Base-by-base conservation (phyloP, 331 rosid species). In the Malus hybrid region DNA sequence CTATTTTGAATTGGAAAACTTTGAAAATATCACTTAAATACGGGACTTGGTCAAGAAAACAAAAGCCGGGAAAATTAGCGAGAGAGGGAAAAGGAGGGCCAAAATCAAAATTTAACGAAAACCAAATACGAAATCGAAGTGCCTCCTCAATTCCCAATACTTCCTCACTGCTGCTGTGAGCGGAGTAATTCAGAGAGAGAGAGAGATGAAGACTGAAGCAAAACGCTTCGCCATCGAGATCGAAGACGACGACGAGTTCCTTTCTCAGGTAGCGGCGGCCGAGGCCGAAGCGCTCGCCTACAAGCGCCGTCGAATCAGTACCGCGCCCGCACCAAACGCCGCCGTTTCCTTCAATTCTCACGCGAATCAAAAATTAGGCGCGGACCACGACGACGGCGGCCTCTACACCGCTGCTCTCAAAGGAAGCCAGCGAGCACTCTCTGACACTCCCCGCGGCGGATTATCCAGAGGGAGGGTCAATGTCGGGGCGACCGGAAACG, bases 361-460 rank as follows among this genome's bases (percentile, higher is more conserved):
- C 11, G 31, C 42, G 60, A 32, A 31, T 64, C 7, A 20, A 10
- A 75, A 18, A 31, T 48, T 22, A n/a, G 42, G n/a, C 28, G 14
- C 27, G 7, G 27, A 18, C 16, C 39, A 22, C 7, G 67, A 36
- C 3, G 59, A 2, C 14, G 80, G 70, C 16, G 88, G 79, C 5
- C 15, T 77, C 19, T 88, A 88, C 82, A 74, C 55, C 9, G 89
- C 89, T 2, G 85, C 89, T 19, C 80, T 83, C 65, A 85, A 75
- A 55, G 92, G 89, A 70, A 64, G 32, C 71, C 42, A 68, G 12
- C 39, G 24, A 20, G 44, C 72, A 2, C 24, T n/a, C 61, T 10
- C 74, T 24, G 74, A 67, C 7, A 15, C 80, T 76, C 67, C 72
- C 8, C 62, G 74, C 59, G 52, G 74, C 0, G 39, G 22, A 8